Evolutionary conservation across 2,329 filamentous ascomycete species (phyloP), one percentile per base, ranked within the genome.

Genomic region (Colletotrichum noveboracense): DNA sequence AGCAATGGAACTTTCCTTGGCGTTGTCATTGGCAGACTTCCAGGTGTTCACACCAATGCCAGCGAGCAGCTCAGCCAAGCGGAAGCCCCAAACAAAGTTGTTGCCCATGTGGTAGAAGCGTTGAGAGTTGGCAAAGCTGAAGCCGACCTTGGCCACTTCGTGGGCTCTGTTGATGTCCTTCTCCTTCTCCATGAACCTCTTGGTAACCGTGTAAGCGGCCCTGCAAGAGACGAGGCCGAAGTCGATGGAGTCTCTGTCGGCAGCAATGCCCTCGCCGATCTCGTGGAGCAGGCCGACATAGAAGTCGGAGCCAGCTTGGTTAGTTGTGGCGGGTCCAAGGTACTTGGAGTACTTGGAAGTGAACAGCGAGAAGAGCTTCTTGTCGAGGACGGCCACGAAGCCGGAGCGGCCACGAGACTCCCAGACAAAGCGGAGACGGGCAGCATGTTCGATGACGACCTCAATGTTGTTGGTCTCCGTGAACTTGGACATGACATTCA

Each of bases 51-150:
- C 80, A 30, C 84, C 84, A 61, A 86, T 84, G 26, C 86, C 86
- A 4, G 87, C 86, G 62, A 89, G 81, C 24, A 84, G 80, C 58
- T 86, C 84, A 14, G 88, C 87, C 9, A 90, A 81, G 77, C 85
- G 84, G 80, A 88, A 88, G 18, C 87, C 87, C 67, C 85, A 83
- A 21, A 82, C 82, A 66, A 88, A 85, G 67, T 83, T 84, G 21
- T 82, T 79, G 2, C 81, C 76, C 34, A 81, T 80, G 48, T 84
- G 81, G 77, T 89, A 89, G 52, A 87, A 84, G 28, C 83, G 81
- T 68, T 87, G 85, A 30, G 82, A 80, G 62, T 84, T 80, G 6
- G 85, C 85, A 76, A 89, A 88, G 21, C 82, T 80, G 80, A 87
- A 87, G 3, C 84, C 84, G 65, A 84, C 85, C 61, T 82, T 83